A percentile compares a stretch with the other conserved stretches of the same genome.
Evolutionary conservation across 2,329 filamentous ascomycete genomes (phyloP).

Genomic region (Botrytis galanthina): DNA sequence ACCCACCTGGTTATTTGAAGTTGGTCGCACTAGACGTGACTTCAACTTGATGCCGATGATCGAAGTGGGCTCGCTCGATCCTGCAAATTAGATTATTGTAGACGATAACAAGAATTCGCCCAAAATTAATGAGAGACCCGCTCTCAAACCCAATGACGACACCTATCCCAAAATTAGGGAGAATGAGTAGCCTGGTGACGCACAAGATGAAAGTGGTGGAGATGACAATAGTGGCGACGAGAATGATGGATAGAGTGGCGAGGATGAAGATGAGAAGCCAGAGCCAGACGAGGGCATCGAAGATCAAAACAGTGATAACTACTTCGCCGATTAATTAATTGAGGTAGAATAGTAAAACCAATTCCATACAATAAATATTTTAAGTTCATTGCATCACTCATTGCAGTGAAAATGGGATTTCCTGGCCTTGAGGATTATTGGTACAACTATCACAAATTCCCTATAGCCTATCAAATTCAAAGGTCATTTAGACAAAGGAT

Average conservation of each 20-base stretch:
- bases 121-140: too few species aligned
- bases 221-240: neutral
- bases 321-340: too few species aligned
- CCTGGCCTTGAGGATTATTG: neutral
- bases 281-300: neutral
- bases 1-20: too few species aligned
- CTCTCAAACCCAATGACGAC: too few species aligned
- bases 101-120: fast-evolving
- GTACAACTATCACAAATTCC: neutral
- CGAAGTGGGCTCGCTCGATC: too few species aligned
- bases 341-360: neutral
- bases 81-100: too few species aligned
- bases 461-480: too few species aligned
- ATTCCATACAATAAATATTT: neutral
- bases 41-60: too few species aligned
- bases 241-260: neutral
- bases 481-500: too few species aligned
- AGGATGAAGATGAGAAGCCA: neutral
- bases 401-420: neutral
- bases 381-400: neutral
- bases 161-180: too few species aligned
- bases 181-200: too few species aligned
- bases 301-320: neutral
- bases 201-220: neutral
- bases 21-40: too few species aligned